phyloP scores from a whole-genome alignment of 148 eudicot genomes.

The Rhododendron mucronatum region DNA sequence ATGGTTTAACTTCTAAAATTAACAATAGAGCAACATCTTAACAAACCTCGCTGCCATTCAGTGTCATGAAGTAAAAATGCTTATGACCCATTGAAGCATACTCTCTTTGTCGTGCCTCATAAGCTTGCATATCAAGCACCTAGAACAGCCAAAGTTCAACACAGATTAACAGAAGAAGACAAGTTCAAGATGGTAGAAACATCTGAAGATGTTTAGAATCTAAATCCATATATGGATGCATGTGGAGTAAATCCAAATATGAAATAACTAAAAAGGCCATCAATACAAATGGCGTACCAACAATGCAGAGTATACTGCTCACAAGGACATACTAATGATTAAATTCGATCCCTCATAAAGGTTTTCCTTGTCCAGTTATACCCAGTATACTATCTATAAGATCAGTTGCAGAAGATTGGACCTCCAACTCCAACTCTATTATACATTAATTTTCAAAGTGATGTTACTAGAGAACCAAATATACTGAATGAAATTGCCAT shows the following conservation, averaged over 20 bases:
- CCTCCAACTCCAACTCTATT: not conserved
- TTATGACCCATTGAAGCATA: slow-evolving; percentile 85
- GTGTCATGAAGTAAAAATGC: slow-evolving; percentile 98
- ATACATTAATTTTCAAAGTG: not conserved
- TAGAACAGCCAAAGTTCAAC: slow-evolving; percentile 23
- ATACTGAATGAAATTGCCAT: not conserved
- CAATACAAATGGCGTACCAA: not conserved
- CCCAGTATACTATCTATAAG: not conserved
- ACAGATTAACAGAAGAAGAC: not conserved
- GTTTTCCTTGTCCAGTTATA: not conserved
- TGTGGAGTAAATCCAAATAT: not conserved
- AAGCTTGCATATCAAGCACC: slow-evolving; percentile 88
- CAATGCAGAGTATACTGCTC: not conserved
- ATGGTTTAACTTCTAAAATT: not conserved
- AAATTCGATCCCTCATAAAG: not conserved
- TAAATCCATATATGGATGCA: not conserved
- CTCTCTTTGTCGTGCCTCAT: slow-evolving; percentile 81
- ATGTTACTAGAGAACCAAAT: not conserved
- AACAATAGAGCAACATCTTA: slow-evolving; percentile 17
- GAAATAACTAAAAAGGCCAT: not conserved
- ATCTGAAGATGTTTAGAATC: not conserved
- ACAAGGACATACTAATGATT: not conserved
- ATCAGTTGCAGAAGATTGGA: not conserved
- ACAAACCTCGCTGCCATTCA: slow-evolving; percentile 90
- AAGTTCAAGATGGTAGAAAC: not conserved